phyloP scores from a whole-genome alignment of 2,329 filamentous ascomycete genomes.

The Teratosphaeriaceae sp. region DNA sequence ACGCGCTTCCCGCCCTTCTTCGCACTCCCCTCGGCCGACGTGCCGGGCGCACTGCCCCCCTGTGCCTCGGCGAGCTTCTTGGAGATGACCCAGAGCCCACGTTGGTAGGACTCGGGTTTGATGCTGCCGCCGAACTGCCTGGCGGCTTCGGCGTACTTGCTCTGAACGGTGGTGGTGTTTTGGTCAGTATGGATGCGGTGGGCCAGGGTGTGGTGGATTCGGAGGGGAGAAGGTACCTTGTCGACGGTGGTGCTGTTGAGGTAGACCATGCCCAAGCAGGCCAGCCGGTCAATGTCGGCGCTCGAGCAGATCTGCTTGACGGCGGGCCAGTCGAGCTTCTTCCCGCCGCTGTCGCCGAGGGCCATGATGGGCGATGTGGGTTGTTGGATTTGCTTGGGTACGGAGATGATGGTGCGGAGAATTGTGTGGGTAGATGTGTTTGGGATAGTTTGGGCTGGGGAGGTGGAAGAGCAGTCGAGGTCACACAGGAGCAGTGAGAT shows the following conservation, averaged over 20 bases:
- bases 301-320: constrained; percentile 15
- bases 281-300: constrained; percentile 15
- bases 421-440: not conserved
- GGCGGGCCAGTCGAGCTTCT: constrained; percentile 12
- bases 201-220: not conserved
- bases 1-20: constrained; percentile 11
- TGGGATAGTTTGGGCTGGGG: not conserved
- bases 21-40: constrained; percentile 6
- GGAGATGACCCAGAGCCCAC: constrained; percentile 14
- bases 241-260: constrained; percentile 10
- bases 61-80: constrained; percentile 15
- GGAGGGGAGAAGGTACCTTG: constrained; percentile 5
- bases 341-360: constrained; percentile 9
- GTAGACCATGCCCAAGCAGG: constrained; percentile 12
- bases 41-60: not conserved
- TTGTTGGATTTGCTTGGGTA: not conserved
- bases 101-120: constrained; percentile 17
- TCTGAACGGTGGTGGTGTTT: constrained; percentile 7
- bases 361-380: constrained; percentile 9
- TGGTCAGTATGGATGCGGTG: not conserved
- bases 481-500: not conserved
- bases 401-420: not conserved
- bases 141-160: constrained; percentile 14
- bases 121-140: constrained; percentile 12
- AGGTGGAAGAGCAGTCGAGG: not conserved